phyloP scores from a whole-genome alignment of 2,329 filamentous ascomycete genomes.

The Ophiostoma fasciatum region DNA sequence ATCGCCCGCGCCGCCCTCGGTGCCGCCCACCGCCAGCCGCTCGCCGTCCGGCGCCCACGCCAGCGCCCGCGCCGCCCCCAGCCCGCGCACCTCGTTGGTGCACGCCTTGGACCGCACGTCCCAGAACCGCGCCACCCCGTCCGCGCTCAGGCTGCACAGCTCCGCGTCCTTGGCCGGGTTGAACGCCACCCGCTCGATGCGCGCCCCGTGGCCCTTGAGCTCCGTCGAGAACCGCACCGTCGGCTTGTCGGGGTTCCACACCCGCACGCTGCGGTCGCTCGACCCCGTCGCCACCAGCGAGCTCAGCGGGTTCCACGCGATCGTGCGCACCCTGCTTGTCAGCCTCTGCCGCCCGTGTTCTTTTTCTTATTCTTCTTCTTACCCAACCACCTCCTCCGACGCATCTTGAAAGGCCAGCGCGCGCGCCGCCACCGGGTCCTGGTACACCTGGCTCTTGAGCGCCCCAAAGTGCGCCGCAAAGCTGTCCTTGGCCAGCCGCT shows the following conservation, averaged over 20 bases:
- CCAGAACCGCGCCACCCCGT: conserved; percentile 67
- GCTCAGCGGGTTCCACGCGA: conserved; percentile 82
- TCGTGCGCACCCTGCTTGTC: conserved; percentile 48
- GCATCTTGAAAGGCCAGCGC: conserved; percentile 9
- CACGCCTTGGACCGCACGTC: conserved; percentile 60
- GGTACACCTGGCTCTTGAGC: conserved; percentile 58
- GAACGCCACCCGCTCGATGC: conserved; percentile 63
- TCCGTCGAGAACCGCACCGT: conserved; percentile 63
- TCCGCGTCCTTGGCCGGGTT: conserved; percentile 65
- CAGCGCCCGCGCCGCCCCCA: conserved; percentile 54
- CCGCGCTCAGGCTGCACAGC: conserved; percentile 57
- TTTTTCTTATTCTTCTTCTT: too few relatives aligned
- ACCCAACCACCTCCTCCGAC: conserved; percentile 1
- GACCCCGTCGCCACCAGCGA: conserved; percentile 72
- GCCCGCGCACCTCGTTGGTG: conserved; percentile 51
- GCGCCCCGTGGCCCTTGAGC: conserved; percentile 49
- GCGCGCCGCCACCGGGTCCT: conserved; percentile 35
- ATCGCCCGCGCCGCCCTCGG: conserved; percentile 52
- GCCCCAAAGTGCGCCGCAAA: conserved; percentile 53
- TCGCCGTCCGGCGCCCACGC: conserved; percentile 61
- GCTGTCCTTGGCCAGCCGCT: conserved; percentile 51
- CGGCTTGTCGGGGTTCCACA: conserved; percentile 69
- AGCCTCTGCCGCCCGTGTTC: too few relatives aligned
- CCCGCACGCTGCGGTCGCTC: conserved; percentile 52
- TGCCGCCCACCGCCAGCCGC: conserved; percentile 53